Evolutionary conservation across 2,329 filamentous ascomycete genomes (phyloP).

Genomic region (Leptographium flavum): DNA sequence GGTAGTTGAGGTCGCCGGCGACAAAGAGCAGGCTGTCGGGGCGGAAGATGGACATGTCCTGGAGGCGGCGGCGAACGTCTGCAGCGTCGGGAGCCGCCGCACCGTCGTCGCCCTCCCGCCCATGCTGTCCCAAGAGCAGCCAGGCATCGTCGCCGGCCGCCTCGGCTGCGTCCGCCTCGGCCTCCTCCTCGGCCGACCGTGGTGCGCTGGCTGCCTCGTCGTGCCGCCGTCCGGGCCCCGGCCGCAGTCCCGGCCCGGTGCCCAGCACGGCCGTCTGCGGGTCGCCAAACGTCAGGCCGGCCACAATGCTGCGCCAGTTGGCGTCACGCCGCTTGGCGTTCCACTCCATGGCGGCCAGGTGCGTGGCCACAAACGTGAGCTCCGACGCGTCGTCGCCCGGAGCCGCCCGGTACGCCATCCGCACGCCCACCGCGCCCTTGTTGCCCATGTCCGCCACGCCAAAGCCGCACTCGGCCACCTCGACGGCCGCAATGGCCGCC

Average conservation of each 20-base stretch:
- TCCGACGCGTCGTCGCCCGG: constrained; percentile 26
- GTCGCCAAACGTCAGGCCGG: constrained; percentile 60
- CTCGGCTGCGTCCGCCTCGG: constrained; percentile 16
- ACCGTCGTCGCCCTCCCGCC: background rate
- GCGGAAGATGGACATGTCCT: constrained; percentile 56
- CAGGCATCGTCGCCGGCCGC: constrained; percentile 20
- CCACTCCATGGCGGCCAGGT: constrained; percentile 79
- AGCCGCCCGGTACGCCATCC: constrained; percentile 44
- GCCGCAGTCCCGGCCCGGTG: background rate
- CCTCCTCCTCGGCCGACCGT: constrained; percentile 18
- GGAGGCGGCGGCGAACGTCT: constrained; percentile 20
- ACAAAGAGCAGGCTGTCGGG: constrained; percentile 69
- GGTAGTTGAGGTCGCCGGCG: constrained; percentile 89
- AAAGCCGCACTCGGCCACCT: constrained; percentile 71
- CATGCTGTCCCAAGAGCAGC: constrained; percentile 8
- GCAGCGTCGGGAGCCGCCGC: constrained; percentile 2
- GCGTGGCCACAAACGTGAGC: constrained; percentile 76
- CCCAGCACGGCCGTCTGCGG: constrained; percentile 23
- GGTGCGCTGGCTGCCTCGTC: constrained; percentile 12
- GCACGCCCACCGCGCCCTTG: constrained; percentile 78
- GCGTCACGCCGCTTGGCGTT: constrained; percentile 61
- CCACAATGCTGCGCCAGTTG: constrained; percentile 79
- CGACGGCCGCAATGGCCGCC: constrained; percentile 46
- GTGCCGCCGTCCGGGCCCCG: constrained; percentile 5
- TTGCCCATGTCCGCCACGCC: constrained; percentile 84